Evolutionary conservation across 805 yeast genomes (phyloP).

Genomic region (Yarrowia hollandica): DNA sequence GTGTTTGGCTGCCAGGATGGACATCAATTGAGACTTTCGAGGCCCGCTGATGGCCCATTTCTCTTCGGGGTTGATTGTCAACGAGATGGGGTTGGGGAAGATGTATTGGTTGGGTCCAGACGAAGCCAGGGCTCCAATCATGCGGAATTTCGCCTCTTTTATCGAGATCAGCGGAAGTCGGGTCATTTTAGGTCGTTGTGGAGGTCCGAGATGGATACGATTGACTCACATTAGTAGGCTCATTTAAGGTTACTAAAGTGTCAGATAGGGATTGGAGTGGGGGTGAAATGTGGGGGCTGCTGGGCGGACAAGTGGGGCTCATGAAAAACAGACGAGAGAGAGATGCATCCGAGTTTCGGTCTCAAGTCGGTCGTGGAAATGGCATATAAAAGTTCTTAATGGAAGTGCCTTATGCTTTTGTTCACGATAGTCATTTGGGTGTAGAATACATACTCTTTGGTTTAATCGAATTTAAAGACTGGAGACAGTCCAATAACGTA

Average conservation of each 20-base stretch:
- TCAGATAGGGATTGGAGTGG: constrained; percentile 4
- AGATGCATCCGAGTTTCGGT: background rate
- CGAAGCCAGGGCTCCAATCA: constrained; percentile 7
- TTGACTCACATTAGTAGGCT: constrained; percentile 1
- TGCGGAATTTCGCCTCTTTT: constrained; percentile 19
- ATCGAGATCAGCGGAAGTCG: constrained; percentile 18
- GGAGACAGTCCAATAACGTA: too few species aligned
- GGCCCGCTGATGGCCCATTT: constrained; percentile 61
- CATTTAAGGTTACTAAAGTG: background rate
- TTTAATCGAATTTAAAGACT: too few species aligned
- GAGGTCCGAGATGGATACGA: background rate
- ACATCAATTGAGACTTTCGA: constrained; percentile 55
- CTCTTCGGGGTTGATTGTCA: constrained; percentile 45
- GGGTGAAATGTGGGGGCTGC: constrained; percentile 12
- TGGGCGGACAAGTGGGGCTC: too few species aligned
- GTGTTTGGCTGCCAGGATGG: constrained; percentile 56
- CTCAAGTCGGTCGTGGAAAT: background rate
- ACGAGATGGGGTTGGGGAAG: constrained; percentile 46
- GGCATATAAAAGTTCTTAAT: too few species aligned
- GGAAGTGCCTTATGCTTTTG: too few species aligned
- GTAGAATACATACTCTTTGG: too few species aligned
- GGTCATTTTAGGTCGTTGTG: background rate
- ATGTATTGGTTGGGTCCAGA: constrained; percentile 32
- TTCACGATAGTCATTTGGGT: too few species aligned
- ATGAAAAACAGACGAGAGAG: background rate